These are phyloP conservation scores for Leccinum broughii DNA, from an alignment of 768 basidiomycete genomes.

Conservation along the genomic window DNA sequence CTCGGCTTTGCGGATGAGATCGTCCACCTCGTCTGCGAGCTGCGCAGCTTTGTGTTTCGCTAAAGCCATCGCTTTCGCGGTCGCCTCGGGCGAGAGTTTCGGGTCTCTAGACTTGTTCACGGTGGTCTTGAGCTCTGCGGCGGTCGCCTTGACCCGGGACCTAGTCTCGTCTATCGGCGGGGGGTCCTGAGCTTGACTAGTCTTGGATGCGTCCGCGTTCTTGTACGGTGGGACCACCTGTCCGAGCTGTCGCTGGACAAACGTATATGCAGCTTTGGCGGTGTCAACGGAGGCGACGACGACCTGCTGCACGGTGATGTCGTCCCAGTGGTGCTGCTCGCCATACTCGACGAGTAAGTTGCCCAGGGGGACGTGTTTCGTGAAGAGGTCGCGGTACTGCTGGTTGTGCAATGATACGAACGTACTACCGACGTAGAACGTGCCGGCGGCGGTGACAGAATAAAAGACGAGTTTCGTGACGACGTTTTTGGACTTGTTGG, in stretches of 20 bases:
- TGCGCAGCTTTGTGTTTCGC: conserved; percentile 47
- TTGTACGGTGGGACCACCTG: conserved; percentile 37
- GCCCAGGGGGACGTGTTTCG: conserved; percentile 76
- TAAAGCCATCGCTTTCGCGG: conserved; percentile 42
- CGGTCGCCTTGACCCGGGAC: conserved; percentile 42
- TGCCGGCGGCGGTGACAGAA: conserved; percentile 63
- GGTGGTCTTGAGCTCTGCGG: conserved; percentile 49
- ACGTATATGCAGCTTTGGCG: conserved; percentile 48
- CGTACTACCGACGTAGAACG: conserved; percentile 82
- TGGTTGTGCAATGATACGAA: conserved; percentile 50
- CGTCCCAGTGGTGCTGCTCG: conserved; percentile 79
- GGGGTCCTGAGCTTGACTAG: conserved; percentile 25
- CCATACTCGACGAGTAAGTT: conserved; percentile 78
- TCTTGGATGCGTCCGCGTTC: conserved; percentile 18
- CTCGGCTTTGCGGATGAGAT: conserved; percentile 72
- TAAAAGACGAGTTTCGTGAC: conserved; percentile 66
- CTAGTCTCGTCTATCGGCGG: conserved; percentile 45
- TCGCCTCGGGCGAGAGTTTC: conserved; percentile 24
- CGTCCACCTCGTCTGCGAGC: conserved; percentile 63
- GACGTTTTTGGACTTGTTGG: conserved; percentile 54
- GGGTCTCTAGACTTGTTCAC: conserved; percentile 39
- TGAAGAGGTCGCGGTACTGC: conserved; percentile 84
- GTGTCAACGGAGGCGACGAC: conserved; percentile 53
- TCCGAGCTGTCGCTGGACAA: conserved; percentile 46
- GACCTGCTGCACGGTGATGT: conserved; percentile 60